These are phyloP conservation scores for Teratosphaeriaceae sp. DNA, from an alignment of 2,329 filamentous ascomycete species.

Conservation along the genomic window DNA sequence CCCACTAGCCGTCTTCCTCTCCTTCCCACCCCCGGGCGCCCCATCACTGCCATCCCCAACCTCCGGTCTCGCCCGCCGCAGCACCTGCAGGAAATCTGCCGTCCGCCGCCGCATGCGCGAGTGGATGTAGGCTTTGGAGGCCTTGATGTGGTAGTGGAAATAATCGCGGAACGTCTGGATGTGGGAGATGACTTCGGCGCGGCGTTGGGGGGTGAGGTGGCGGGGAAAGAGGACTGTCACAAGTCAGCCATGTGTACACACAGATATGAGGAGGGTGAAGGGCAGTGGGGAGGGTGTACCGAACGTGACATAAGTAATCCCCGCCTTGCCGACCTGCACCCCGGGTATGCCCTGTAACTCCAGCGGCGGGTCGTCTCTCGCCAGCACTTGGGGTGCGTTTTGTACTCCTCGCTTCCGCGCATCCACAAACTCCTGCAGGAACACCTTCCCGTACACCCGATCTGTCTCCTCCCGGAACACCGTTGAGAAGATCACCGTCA, in stretches of 20 bases:
- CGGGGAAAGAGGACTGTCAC: slow-evolving; percentile 81
- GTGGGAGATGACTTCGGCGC: slow-evolving; percentile 94
- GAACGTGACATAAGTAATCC: slow-evolving; percentile 97
- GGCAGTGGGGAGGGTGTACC: slow-evolving; percentile 51
- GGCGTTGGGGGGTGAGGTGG: slow-evolving; percentile 82
- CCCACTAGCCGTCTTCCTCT: slow-evolving; percentile 95
- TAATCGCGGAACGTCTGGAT: slow-evolving; percentile 99
- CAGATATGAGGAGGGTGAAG: too few relatives aligned
- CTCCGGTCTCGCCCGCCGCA: slow-evolving; percentile 90
- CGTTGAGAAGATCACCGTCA: slow-evolving; percentile 98
- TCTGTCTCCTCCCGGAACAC: slow-evolving; percentile 98
- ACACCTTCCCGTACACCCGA: slow-evolving; percentile 94
- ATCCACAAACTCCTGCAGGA: slow-evolving; percentile 98
- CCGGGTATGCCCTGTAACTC: slow-evolving; percentile 84
- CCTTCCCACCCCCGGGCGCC: slow-evolving; percentile 46
- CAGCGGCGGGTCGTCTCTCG: slow-evolving; percentile 87
- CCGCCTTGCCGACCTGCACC: slow-evolving; percentile 69
- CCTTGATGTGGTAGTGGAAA: slow-evolving; percentile 99
- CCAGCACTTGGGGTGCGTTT: slow-evolving; percentile 95
- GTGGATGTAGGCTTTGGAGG: slow-evolving; percentile 98
- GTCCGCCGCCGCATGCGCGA: slow-evolving; percentile 96
- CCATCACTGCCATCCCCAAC: slow-evolving; percentile 69
- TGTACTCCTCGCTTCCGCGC: slow-evolving; percentile 91
- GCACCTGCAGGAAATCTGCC: slow-evolving; percentile 97
- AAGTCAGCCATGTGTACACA: too few relatives aligned